Evolutionary conservation across 2,329 filamentous ascomycete genomes (phyloP).

Genomic region (Incumbomyces lentus): DNA sequence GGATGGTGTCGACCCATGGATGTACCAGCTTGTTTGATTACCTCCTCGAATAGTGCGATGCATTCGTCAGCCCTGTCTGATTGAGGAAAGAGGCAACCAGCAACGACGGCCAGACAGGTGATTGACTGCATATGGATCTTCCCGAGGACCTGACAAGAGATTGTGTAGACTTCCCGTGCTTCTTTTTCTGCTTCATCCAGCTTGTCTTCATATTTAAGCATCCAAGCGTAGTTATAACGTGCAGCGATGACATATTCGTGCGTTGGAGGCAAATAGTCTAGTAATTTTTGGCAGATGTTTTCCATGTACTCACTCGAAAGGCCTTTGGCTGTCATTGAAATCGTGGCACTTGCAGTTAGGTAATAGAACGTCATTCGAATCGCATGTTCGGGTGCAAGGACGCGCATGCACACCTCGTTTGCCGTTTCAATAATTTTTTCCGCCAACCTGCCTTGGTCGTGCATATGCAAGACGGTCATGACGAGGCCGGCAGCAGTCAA

Average conservation of each 20-base stretch:
- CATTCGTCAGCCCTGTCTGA: constrained; percentile 15
- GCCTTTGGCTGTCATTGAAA: constrained; percentile 10
- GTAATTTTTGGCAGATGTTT: constrained; percentile 8
- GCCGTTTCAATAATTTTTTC: constrained; percentile 14
- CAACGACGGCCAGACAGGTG: constrained; percentile 3
- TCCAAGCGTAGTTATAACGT: constrained; percentile 18
- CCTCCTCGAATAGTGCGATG: constrained; percentile 9
- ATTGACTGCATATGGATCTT: constrained; percentile 8
- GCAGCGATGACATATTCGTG: constrained; percentile 13
- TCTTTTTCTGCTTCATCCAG: constrained; percentile 13
- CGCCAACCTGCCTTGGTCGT: constrained; percentile 17
- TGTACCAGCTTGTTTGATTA: constrained; percentile 13
- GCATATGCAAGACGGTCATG: constrained; percentile 18
- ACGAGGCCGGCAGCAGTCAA: constrained; percentile 6
- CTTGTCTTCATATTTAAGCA: constrained; percentile 15
- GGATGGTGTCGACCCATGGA: constrained; percentile 18
- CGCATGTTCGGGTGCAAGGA: constrained; percentile 14
- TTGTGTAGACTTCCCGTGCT: constrained; percentile 11
- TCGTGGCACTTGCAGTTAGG: constrained; percentile 15
- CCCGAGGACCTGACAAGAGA: constrained; percentile 12
- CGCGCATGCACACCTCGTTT: constrained; percentile 9
- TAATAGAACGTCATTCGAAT: constrained; percentile 14
- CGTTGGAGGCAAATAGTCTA: constrained; percentile 1
- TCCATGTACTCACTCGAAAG: constrained; percentile 14
- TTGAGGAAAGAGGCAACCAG: constrained; percentile 5